These are phyloP conservation scores for Dothistroma pini DNA, from an alignment of 2,329 filamentous ascomycete species.

Conservation along the genomic window DNA sequence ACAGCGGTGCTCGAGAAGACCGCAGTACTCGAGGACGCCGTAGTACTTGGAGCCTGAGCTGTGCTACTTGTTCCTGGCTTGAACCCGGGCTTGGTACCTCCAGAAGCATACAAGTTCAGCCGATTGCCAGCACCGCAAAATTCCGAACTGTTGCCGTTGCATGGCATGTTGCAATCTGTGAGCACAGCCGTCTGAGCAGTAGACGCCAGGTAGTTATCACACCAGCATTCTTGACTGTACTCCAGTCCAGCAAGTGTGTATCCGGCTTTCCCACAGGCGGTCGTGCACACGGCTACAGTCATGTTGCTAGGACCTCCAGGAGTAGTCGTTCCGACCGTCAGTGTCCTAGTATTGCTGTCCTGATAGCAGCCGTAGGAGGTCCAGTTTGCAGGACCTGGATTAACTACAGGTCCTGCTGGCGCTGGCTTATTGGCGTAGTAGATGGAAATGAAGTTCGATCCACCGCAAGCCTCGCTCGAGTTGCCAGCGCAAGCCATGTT, in stretches of 20 bases:
- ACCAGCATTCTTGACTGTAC: conserved; percentile 37
- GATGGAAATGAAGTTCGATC: conserved; percentile 22
- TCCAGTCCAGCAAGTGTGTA: conserved; percentile 34
- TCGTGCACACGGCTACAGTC: conserved; percentile 29
- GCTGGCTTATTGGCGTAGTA: conserved; percentile 26
- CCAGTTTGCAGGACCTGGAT: conserved; percentile 24
- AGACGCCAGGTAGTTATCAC: conserved; percentile 27
- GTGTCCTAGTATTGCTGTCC: conserved; percentile 25
- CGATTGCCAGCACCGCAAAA: conserved; percentile 30
- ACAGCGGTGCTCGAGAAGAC: neutral
- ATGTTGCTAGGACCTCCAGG: conserved; percentile 25
- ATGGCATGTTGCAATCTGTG: conserved; percentile 30
- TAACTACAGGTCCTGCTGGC: conserved; percentile 18
- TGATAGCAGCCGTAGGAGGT: conserved; percentile 34
- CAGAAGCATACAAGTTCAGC: conserved; percentile 26
- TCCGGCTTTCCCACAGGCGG: conserved; percentile 27
- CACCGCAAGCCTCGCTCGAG: conserved; percentile 29
- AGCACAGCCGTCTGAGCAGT: conserved; percentile 18
- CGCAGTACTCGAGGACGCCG: neutral
- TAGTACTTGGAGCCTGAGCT: conserved; percentile 1
- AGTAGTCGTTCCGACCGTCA: conserved; percentile 19
- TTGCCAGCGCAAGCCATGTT: conserved; percentile 32
- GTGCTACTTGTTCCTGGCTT: conserved; percentile 17
- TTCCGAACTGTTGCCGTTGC: conserved; percentile 30
- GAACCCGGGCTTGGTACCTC: conserved; percentile 17